Evolutionary conservation across 2,329 filamentous ascomycete species (phyloP), one percentile per base, ranked within the genome.

Genomic region (Hymenoscyphus linearis): DNA sequence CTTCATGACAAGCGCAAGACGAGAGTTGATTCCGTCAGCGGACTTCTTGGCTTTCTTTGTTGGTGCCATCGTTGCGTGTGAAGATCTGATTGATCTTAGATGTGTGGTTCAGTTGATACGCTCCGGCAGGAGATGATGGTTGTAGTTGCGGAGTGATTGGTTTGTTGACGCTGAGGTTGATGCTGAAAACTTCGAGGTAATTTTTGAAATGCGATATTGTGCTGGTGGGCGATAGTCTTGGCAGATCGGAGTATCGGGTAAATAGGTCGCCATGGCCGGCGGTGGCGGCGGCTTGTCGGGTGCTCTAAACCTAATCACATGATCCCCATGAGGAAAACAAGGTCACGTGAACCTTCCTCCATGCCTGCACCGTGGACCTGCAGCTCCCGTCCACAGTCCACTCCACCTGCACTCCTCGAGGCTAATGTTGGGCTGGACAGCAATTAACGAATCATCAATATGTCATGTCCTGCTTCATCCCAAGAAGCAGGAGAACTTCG

Each of bases 21-120:
- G 82, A 76, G 80, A 81, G 78, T 82, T 83, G 77, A 83, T 89
- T 80, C 81, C 86, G 82, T 92, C 89, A 75, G 89, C 86, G 80
- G 91, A 87, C 83, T 93, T 96, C 86, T 90, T 93, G 79, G 77
- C 82, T 81, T 90, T 90, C 84, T 87, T 87, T 14, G 62, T 66
- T 62, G 71, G 70, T 65, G 71, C 70, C 70, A 72, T 73, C 80
- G 77, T 79, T 77, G 77, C 76, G 75, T 55, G 68, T 70, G 70
- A 71, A 70, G 70, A 66, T 66, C 47, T 58, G 44, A 40, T 52
- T 65, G 62, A 66, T 69, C 66, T 67, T 69, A 65, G 67, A 59
- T 60, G 59, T 63, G 62, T 55, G 58, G 54, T 59, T 68, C 62
- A 60, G 64, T 69, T 66, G 60, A 64, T 72, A 72, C 72, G 74